Evolutionary conservation across 192 early-diverging fungal genomes (phyloP).

Genomic region (Podila minutissima): DNA sequence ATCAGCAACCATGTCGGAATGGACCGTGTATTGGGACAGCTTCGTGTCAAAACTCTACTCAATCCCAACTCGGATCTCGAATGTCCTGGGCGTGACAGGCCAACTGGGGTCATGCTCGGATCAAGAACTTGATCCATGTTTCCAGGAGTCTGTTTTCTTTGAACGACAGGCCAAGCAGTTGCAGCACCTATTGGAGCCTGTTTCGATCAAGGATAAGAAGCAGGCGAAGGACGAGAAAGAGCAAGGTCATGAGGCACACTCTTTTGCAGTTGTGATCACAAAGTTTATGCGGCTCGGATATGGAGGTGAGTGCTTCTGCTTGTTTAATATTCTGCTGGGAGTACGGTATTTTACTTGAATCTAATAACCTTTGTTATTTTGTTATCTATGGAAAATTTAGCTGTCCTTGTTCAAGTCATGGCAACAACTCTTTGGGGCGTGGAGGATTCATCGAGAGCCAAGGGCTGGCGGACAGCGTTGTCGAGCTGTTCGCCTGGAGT

Average conservation of each 20-base stretch:
- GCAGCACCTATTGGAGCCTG: slow-evolving; percentile 4
- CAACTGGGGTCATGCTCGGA: neutral
- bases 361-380: neutral
- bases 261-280: slow-evolving; percentile 8
- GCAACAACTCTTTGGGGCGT: slow-evolving; percentile 14
- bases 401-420: slow-evolving; percentile 9
- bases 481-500: slow-evolving; percentile 1
- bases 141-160: slow-evolving; percentile 26
- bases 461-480: slow-evolving; percentile 18
- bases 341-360: neutral
- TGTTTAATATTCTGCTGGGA: neutral
- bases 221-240: neutral
- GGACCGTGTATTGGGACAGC: slow-evolving; percentile 13
- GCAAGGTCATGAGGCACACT: neutral
- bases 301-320: slow-evolving; percentile 6
- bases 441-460: neutral
- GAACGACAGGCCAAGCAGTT: slow-evolving; percentile 16
- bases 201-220: neutral
- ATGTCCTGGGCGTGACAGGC: slow-evolving; percentile 17
- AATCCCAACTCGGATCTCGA: slow-evolving; percentile 31
- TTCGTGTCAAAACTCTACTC: slow-evolving; percentile 36
- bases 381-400: slow-evolving; percentile 1
- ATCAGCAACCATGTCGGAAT: neutral
- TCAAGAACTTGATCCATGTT: slow-evolving; percentile 19
- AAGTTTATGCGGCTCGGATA: slow-evolving; percentile 29